phyloP scores from a whole-genome alignment of 768 basidiomycete genomes.

The Phallus indusiatus region DNA sequence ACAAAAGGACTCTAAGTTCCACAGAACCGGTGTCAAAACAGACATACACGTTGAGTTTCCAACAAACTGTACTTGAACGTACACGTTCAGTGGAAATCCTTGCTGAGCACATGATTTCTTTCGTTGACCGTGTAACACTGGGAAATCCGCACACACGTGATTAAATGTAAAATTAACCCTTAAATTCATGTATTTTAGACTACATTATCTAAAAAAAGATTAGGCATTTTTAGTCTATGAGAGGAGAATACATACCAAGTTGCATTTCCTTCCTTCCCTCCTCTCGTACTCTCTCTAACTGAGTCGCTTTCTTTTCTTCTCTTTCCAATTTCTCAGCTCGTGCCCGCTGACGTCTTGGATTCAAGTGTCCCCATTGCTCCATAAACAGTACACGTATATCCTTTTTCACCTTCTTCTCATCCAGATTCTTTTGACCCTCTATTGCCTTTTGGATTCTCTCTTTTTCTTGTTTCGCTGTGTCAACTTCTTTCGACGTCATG shows the following conservation, averaged over 20 bases:
- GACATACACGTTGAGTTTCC: no score
- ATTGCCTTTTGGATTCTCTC: constrained; percentile 2
- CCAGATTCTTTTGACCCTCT: constrained; percentile 1
- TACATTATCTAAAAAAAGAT: background rate
- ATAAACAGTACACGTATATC: background rate
- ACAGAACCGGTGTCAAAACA: no score
- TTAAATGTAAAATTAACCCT: no score
- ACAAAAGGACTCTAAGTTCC: no score
- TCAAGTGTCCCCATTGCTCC: constrained; percentile 6
- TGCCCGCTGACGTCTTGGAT: constrained; percentile 4
- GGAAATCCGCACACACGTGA: no score
- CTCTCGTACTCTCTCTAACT: background rate
- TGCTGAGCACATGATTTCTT: no score
- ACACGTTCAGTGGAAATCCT: no score
- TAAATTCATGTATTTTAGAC: no score
- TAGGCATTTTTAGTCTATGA: background rate
- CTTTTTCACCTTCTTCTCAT: background rate
- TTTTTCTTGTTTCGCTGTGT: background rate
- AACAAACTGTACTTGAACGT: no score
- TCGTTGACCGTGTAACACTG: no score
- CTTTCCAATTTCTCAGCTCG: constrained; percentile 6
- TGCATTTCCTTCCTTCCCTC: background rate
- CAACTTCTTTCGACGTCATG: background rate
- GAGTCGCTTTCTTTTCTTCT: background rate
- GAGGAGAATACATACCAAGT: background rate